Evolutionary conservation across 78 protist species (phyloP).

Genomic region (Chrysochromulina tobinii): DNA sequence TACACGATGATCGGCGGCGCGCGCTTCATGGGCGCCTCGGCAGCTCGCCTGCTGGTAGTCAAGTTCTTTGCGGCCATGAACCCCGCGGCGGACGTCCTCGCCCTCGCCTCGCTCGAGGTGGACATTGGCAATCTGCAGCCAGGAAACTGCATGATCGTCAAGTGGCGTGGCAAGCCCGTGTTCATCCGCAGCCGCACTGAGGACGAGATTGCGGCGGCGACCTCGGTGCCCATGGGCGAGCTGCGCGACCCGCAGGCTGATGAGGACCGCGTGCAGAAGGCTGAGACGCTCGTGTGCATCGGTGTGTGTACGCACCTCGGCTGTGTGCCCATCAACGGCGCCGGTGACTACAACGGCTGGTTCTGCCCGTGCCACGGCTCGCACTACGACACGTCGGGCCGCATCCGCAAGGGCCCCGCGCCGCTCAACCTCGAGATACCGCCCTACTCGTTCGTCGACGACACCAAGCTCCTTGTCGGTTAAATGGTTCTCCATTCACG

Average conservation of each 20-base stretch:
- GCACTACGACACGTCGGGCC: conserved; percentile 95
- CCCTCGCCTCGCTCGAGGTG: conserved; percentile 27
- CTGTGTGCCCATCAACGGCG: conserved; percentile 91
- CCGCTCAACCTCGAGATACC: conserved; percentile 46
- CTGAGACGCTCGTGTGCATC: conserved; percentile 82
- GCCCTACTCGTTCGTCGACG: conserved; percentile 11
- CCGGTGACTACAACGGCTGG: conserved; percentile 92
- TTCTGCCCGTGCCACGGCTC: conserved; percentile 99
- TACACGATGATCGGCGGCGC: conserved; percentile 21
- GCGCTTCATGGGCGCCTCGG: neutral
- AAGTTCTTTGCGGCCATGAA: conserved; percentile 1
- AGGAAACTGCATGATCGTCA: conserved; percentile 27
- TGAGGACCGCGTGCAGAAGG: neutral
- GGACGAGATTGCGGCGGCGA: conserved; percentile 14
- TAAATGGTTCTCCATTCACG: neutral
- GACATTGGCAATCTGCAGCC: neutral
- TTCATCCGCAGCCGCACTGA: conserved; percentile 26
- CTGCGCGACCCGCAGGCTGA: conserved; percentile 46
- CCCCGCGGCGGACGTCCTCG: conserved; percentile 41
- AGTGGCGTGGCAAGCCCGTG: conserved; percentile 53
- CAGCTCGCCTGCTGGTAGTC: neutral
- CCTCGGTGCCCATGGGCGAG: neutral
- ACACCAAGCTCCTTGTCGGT: conserved; percentile 28
- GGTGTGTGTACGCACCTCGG: conserved; percentile 98
- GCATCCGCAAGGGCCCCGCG: conserved; percentile 75